A percentile compares a stretch with the other conserved stretches of the same genome.
phyloP scores from a whole-genome alignment of 192 early-diverging fungal genomes.

The Linnemannia zychae region DNA sequence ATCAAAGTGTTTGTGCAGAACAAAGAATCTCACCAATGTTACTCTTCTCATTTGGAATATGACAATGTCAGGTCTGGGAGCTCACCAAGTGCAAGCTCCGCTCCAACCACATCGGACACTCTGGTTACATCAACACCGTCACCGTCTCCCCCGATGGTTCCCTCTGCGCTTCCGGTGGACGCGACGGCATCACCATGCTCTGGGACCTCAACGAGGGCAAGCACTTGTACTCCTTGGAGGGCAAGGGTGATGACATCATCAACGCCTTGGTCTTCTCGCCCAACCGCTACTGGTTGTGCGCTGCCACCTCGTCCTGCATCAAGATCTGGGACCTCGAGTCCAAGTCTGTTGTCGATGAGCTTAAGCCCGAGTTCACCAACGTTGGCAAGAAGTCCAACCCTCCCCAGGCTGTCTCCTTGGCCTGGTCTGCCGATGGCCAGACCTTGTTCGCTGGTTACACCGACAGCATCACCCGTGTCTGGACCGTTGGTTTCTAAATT shows the following conservation, averaged over 20 bases:
- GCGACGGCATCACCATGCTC: slow-evolving; percentile 99
- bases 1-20: background rate
- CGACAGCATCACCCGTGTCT: slow-evolving; percentile 60
- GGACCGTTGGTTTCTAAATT: slow-evolving; percentile 53
- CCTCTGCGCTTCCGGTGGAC: slow-evolving; percentile 99
- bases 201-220: slow-evolving; percentile 99
- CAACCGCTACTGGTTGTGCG: slow-evolving; percentile 99
- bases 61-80: slow-evolving; percentile 92
- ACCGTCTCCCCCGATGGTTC: slow-evolving; percentile 99
- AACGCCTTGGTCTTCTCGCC: slow-evolving; percentile 99
- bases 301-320: slow-evolving; percentile 94
- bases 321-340: slow-evolving; percentile 99
- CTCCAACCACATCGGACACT: slow-evolving; percentile 99
- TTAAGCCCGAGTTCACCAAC: slow-evolving; percentile 79
- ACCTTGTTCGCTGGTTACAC: slow-evolving; percentile 99
- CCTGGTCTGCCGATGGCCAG: slow-evolving; percentile 98
- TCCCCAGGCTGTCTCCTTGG: slow-evolving; percentile 95
- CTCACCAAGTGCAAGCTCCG: slow-evolving; percentile 98
- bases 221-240: slow-evolving; percentile 99
- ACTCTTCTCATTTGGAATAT: slow-evolving; percentile 8
- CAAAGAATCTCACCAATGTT: slow-evolving; percentile 6
- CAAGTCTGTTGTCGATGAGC: slow-evolving; percentile 97
- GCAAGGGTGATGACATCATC: slow-evolving; percentile 89
- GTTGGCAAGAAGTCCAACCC: slow-evolving; percentile 80
- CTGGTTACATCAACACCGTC: slow-evolving; percentile 97